These are phyloP conservation scores for Penicillium nucicola DNA, from an alignment of 495 filamentous ascomycete species.

Conservation along the genomic window DNA sequence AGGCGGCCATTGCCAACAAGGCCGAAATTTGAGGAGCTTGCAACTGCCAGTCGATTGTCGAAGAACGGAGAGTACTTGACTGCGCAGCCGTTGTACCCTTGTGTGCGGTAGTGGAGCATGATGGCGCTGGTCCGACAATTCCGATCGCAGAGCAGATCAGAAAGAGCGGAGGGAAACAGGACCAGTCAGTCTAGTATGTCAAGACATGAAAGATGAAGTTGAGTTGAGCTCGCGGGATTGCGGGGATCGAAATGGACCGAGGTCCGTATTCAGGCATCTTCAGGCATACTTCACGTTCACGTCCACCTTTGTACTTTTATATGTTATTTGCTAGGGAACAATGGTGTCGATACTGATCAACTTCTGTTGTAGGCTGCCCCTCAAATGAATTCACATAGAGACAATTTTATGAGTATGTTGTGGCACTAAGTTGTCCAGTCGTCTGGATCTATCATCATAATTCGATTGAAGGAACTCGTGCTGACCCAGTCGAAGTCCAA, in stretches of 20 bases:
- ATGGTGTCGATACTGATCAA: too few relatives aligned
- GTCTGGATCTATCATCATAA: too few relatives aligned
- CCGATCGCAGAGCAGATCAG: conserved; percentile 3
- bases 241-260: conserved; percentile 10
- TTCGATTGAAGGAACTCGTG: too few relatives aligned
- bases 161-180: background rate
- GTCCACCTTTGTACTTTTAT: background rate
- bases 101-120: conserved; percentile 92
- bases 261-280: conserved; percentile 5
- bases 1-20: conserved; percentile 94
- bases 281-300: background rate
- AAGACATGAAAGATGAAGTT: conserved; percentile 1
- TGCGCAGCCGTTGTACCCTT: conserved; percentile 90
- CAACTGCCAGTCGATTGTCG: conserved; percentile 87
- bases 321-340: too few relatives aligned
- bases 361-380: too few relatives aligned
- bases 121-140: conserved; percentile 11
- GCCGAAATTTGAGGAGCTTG: conserved; percentile 85
- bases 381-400: too few relatives aligned
- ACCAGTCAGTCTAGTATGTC: conserved; percentile 11
- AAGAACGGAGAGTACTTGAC: conserved; percentile 98
- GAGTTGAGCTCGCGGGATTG: conserved; percentile 5
- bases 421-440: too few relatives aligned
- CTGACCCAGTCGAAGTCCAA: too few relatives aligned
- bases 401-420: too few relatives aligned